Evolutionary conservation across 2,329 filamentous ascomycete genomes (phyloP).

Genomic region (Colletotrichum lini): DNA sequence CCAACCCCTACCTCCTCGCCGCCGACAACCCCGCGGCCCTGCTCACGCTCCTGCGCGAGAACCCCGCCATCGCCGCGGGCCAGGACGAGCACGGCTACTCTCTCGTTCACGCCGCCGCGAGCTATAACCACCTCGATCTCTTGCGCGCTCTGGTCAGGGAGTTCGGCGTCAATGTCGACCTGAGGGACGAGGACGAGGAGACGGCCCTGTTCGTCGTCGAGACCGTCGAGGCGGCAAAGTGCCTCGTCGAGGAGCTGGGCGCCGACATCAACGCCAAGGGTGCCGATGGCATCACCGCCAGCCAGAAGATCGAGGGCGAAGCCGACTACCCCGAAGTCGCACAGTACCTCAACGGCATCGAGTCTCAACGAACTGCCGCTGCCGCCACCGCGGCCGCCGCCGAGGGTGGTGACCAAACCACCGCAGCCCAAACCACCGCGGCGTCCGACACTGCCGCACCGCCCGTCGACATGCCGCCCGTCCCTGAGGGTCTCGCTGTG

Average conservation of each 20-base stretch:
- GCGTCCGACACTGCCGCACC: slow-evolving; percentile 31
- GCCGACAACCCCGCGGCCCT: slow-evolving; percentile 85
- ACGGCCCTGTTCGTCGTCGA: slow-evolving; percentile 96
- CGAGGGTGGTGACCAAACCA: slow-evolving; percentile 48
- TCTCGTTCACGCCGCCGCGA: slow-evolving; percentile 91
- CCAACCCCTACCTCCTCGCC: slow-evolving; percentile 81
- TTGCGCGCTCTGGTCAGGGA: slow-evolving; percentile 82
- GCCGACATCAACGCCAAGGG: slow-evolving; percentile 77
- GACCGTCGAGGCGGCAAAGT: slow-evolving; percentile 81
- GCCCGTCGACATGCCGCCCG: slow-evolving; percentile 66
- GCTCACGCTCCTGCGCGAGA: slow-evolving; percentile 79
- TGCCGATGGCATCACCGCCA: slow-evolving; percentile 82
- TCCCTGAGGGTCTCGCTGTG: slow-evolving; percentile 83
- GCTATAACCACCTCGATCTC: slow-evolving; percentile 89
- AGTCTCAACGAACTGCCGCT: slow-evolving; percentile 47
- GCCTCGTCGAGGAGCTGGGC: slow-evolving; percentile 86
- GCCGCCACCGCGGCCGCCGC: slow-evolving; percentile 49
- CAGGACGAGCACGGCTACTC: slow-evolving; percentile 97
- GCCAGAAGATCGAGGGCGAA: slow-evolving; percentile 84
- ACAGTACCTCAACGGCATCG: slow-evolving; percentile 72
- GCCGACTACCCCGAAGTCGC: slow-evolving; percentile 83
- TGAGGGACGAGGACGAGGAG: slow-evolving; percentile 92
- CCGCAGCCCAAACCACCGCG: background rate
- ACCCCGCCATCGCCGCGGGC: slow-evolving; percentile 81
- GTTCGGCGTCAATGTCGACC: slow-evolving; percentile 83